phyloP scores from a whole-genome alignment of 805 yeast species.

The Lipomyces sp. region DNA sequence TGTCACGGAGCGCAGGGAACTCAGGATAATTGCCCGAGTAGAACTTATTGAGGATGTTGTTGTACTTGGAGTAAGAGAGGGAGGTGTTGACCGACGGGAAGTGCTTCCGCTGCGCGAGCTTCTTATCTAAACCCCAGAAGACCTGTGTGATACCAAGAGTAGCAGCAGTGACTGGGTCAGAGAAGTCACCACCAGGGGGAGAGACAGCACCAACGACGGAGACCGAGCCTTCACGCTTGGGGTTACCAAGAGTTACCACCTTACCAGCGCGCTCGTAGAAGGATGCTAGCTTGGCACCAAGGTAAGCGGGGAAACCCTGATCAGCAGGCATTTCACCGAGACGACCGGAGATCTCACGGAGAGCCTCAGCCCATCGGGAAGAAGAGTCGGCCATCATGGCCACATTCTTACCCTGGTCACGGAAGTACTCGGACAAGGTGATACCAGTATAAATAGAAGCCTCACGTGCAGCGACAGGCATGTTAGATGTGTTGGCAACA shows the following conservation, averaged over 20 bases:
- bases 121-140: conserved; percentile 99
- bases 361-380: conserved; percentile 99
- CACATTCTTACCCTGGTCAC: conserved; percentile 99
- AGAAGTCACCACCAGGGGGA: conserved; percentile 99
- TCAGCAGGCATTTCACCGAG: conserved; percentile 99
- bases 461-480: conserved; percentile 99
- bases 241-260: conserved; percentile 93
- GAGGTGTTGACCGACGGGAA: conserved; percentile 98
- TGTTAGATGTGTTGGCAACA: conserved; percentile 98
- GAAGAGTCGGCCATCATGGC: conserved; percentile 99
- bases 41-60: conserved; percentile 80
- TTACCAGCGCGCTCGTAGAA: conserved; percentile 99
- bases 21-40: conserved; percentile 88
- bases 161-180: conserved; percentile 98
- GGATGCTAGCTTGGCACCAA: conserved; percentile 98
- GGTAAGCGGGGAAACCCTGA: conserved; percentile 99
- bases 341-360: conserved; percentile 99
- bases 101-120: conserved; percentile 98
- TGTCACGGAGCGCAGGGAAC: conserved; percentile 86
- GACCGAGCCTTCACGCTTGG: conserved; percentile 95
- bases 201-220: conserved; percentile 99
- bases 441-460: conserved; percentile 99
- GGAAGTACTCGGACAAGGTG: conserved; percentile 97
- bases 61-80: conserved; percentile 95
- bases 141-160: conserved; percentile 99